These are phyloP conservation scores for Vitis rotundifolia DNA, from an alignment of 164 flowering plant species.

Conservation along the genomic window DNA sequence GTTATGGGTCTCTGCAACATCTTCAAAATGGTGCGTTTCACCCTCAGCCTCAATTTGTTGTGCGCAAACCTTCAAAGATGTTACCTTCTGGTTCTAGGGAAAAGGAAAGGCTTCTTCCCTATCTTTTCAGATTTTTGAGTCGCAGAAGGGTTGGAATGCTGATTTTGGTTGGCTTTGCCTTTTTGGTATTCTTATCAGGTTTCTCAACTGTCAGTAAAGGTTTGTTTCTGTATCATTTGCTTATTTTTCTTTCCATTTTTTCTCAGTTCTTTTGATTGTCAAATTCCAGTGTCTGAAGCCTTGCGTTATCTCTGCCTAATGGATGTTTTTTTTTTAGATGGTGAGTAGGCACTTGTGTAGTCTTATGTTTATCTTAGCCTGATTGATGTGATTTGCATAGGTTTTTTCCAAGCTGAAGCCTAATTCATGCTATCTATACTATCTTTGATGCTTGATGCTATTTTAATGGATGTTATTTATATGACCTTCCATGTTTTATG, in stretches of 20 bases:
- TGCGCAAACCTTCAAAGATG: slow-evolving; percentile 56
- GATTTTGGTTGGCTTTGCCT: slow-evolving; percentile 37
- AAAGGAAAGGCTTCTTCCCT: slow-evolving; percentile 52
- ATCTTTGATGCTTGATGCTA: no score
- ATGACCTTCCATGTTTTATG: no score
- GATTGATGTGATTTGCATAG: no score
- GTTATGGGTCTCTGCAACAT: slow-evolving; percentile 73
- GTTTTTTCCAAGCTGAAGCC: no score
- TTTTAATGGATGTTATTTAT: no score
- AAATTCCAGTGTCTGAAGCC: no score
- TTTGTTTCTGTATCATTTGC: slow-evolving; percentile 13
- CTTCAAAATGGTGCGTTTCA: slow-evolving; percentile 32
- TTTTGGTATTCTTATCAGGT: slow-evolving; percentile 38
- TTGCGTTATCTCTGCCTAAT: no score
- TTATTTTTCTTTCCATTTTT: background rate
- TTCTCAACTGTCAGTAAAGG: slow-evolving; percentile 46
- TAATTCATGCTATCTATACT: no score
- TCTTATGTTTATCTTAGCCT: no score
- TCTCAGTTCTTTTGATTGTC: no score
- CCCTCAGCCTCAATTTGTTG: slow-evolving; percentile 21
- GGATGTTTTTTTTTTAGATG: no score
- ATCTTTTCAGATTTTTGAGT: slow-evolving; percentile 43
- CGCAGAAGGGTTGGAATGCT: slow-evolving; percentile 67
- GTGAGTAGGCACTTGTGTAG: no score
- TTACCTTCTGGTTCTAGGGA: slow-evolving; percentile 45